phyloP scores from a whole-genome alignment of 805 yeast species.

The Nakazawaea ishiwadae region DNA sequence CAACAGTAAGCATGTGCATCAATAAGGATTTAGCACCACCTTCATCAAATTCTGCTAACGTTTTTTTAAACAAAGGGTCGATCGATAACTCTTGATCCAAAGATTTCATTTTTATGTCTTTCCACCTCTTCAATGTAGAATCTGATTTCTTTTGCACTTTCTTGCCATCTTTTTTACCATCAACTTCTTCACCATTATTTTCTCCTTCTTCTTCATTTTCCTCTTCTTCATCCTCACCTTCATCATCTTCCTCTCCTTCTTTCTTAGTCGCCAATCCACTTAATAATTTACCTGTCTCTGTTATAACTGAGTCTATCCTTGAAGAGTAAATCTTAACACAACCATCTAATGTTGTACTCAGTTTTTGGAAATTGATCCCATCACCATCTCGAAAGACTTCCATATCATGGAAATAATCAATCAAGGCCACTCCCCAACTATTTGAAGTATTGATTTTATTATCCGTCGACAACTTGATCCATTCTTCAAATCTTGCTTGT shows the following conservation, averaged over 20 bases:
- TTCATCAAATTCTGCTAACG: constrained; percentile 75
- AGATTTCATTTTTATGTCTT: constrained; percentile 44
- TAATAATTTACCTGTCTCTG: constrained; percentile 34
- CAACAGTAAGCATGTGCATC: constrained; percentile 55
- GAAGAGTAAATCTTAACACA: constrained; percentile 47
- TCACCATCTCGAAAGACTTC: constrained; percentile 40
- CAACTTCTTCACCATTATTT: constrained; percentile 16
- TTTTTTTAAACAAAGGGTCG: constrained; percentile 73
- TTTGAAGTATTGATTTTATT: constrained; percentile 45
- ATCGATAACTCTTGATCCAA: constrained; percentile 61
- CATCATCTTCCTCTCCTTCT: constrained; percentile 18
- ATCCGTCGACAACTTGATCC: constrained; percentile 44
- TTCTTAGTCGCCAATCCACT: constrained; percentile 63
- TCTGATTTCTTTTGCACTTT: constrained; percentile 23
- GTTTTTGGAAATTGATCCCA: constrained; percentile 40
- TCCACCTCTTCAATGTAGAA: constrained; percentile 50
- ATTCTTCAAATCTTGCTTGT: constrained; percentile 34
- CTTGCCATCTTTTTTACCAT: constrained; percentile 22
- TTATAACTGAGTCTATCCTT: constrained; percentile 38
- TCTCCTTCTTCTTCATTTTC: constrained; percentile 20
- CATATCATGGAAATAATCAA: constrained; percentile 49
- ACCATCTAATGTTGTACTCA: constrained; percentile 48
- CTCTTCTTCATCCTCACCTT: constrained; percentile 19
- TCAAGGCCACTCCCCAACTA: constrained; percentile 46
- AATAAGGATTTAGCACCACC: constrained; percentile 75